Evolutionary conservation across 139 green algal genomes (phyloP), one percentile per base, ranked within the genome.

Genomic region (Tetratostichococcus sp.): DNA sequence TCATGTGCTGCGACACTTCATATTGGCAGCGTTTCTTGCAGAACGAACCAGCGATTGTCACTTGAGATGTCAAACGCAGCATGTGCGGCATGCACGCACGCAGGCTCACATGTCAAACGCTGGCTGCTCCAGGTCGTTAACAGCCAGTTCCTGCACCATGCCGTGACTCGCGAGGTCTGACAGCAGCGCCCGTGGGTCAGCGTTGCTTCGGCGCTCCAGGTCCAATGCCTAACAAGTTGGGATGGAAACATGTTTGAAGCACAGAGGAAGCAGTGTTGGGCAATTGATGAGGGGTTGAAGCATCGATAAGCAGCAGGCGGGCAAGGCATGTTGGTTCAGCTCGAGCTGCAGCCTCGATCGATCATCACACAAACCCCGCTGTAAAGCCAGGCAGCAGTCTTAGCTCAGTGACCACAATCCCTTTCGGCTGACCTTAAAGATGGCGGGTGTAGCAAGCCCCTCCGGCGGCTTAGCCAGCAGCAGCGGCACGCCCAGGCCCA

Each of bases 41-140:
- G 19, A 8, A 62, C 19, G 19, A 5, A 26, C 19, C 50, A 2
- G 22, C 50, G 14, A n/a, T n/a, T n/a, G n/a, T n/a, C n/a, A n/a
- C n/a, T n/a, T n/a, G n/a, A n/a, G n/a, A n/a, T n/a, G n/a, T 28
- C 1, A 11, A 4, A 25, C 28, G 23, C 69, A 65, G 68, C n/a
- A 30, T 28, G 3, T 22, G 8, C 6, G 8, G 39, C 8, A 21
- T 6, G 39, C 6, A 50, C 8, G 39, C 8, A 62, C 11, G 1
- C 4, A 35, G 0, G 1, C 70, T 50, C 71, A 92, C 84, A 86
- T 87, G 73, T 94, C 84, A 80, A 98, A 98, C 0, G 96, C 95
- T 0, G 96, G 95, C 80, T 89, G 84, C 86, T 99, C 95, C 69
- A 97, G 80, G 75, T 97, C 93, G 80, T 98, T 97, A 1, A 98